phyloP scores from a whole-genome alignment of 2,329 filamentous ascomycete genomes.

The Xylaria sp. region DNA sequence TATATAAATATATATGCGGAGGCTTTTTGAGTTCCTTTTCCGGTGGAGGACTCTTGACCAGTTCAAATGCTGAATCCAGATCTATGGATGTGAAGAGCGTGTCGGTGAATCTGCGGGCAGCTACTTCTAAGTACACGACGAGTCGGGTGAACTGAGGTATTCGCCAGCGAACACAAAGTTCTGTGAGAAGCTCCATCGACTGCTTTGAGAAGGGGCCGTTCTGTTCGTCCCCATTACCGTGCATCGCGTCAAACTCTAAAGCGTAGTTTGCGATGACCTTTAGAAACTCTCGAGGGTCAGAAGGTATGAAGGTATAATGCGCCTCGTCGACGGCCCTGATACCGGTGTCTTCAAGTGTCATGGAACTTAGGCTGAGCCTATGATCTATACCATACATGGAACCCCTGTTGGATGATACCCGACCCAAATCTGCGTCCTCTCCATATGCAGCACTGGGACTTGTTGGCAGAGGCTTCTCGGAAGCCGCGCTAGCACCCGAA shows the following conservation, averaged over 20 bases:
- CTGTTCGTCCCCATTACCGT: slow-evolving; percentile 62
- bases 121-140: slow-evolving; percentile 85
- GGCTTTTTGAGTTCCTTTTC: slow-evolving; percentile 70
- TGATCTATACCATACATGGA: slow-evolving; percentile 68
- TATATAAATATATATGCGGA: slow-evolving; percentile 64
- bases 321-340: slow-evolving; percentile 69
- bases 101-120: slow-evolving; percentile 85
- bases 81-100: slow-evolving; percentile 84
- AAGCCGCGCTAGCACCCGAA: slow-evolving; percentile 57
- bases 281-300: slow-evolving; percentile 84
- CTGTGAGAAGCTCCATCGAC: slow-evolving; percentile 83
- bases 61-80: slow-evolving; percentile 84
- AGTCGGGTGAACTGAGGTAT: slow-evolving; percentile 84
- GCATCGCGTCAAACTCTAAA: slow-evolving; percentile 72
- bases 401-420: slow-evolving; percentile 60
- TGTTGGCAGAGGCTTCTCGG: slow-evolving; percentile 69
- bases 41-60: slow-evolving; percentile 76
- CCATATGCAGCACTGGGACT: slow-evolving; percentile 60
- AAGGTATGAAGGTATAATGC: slow-evolving; percentile 88
- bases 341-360: slow-evolving; percentile 69
- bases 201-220: slow-evolving; percentile 75
- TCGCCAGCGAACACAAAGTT: slow-evolving; percentile 89
- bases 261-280: slow-evolving; percentile 83
- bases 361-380: slow-evolving; percentile 72
- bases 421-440: slow-evolving; percentile 65